phyloP scores from a whole-genome alignment of 2,329 filamentous ascomycete species.

The Chalara sp. region DNA sequence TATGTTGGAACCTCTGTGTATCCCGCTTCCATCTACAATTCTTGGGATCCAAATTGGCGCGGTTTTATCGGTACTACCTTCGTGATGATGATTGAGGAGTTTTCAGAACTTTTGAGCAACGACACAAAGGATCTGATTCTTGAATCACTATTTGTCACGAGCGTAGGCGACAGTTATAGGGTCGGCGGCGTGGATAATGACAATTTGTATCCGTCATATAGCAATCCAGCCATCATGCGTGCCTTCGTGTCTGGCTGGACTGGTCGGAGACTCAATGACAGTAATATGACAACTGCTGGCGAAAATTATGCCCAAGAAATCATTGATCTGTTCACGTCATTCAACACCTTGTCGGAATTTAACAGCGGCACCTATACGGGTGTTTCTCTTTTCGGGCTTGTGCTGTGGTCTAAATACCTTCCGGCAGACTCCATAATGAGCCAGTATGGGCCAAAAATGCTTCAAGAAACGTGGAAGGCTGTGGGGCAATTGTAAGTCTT shows the following conservation, averaged over 20 bases:
- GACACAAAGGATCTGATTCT: too few species aligned
- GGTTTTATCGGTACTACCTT: conserved; percentile 55
- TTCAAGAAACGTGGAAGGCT: too few species aligned
- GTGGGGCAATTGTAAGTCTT: too few species aligned
- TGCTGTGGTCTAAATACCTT: conserved; percentile 54
- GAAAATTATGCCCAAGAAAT: conserved; percentile 50
- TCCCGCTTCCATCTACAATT: conserved; percentile 42
- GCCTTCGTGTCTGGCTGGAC: conserved; percentile 54
- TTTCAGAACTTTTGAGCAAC: too few species aligned
- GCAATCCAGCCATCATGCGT: conserved; percentile 56
- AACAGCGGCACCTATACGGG: conserved; percentile 54
- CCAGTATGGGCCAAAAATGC: too few species aligned
- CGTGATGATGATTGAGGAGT: conserved; percentile 53
- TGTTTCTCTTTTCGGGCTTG: conserved; percentile 51
- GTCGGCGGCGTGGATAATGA: conserved; percentile 51
- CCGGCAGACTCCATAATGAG: conserved; percentile 41
- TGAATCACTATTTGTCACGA: too few species aligned
- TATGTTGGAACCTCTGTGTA: conserved; percentile 46
- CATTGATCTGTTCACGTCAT: conserved; percentile 47
- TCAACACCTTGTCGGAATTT: conserved; percentile 50
- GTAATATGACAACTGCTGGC: conserved; percentile 51
- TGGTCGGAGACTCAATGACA: conserved; percentile 43
- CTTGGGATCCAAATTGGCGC: conserved; percentile 60
- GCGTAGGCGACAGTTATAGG: too few species aligned
- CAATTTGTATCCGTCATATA: conserved; percentile 56